phyloP scores from a whole-genome alignment of 2,329 filamentous ascomycete genomes.

The Karstenula rhodostoma region DNA sequence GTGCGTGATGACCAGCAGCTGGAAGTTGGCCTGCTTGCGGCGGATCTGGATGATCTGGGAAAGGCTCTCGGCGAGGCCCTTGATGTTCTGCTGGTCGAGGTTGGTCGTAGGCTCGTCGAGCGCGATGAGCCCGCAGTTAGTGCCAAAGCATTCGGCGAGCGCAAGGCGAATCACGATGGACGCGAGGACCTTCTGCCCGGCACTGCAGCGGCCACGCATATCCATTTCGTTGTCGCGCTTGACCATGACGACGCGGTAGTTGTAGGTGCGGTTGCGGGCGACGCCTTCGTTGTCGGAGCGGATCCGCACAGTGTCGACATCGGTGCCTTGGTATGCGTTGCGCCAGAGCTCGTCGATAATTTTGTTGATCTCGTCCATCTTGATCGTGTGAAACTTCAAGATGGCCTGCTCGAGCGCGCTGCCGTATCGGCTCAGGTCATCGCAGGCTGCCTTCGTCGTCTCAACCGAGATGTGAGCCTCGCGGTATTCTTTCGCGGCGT shows the following conservation, averaged over 20 bases:
- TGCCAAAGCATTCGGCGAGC: constrained; percentile 93
- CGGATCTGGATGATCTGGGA: constrained; percentile 86
- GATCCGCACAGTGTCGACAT: constrained; percentile 96
- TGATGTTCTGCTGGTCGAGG: constrained; percentile 93
- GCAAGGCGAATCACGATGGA: constrained; percentile 97
- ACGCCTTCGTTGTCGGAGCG: constrained; percentile 84
- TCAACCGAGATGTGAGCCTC: constrained; percentile 88
- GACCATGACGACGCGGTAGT: constrained; percentile 97
- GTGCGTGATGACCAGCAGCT: constrained; percentile 98
- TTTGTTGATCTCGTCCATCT: constrained; percentile 98
- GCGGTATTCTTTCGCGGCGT: constrained; percentile 81
- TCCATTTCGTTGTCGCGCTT: constrained; percentile 99
- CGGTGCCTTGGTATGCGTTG: constrained; percentile 93
- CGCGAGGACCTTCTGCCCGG: constrained; percentile 94
- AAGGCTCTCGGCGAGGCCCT: constrained; percentile 82
- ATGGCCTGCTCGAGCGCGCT: constrained; percentile 92
- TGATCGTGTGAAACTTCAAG: constrained; percentile 94
- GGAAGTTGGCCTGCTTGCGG: constrained; percentile 90
- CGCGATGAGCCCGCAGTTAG: constrained; percentile 94
- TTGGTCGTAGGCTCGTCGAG: constrained; percentile 98
- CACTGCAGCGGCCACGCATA: constrained; percentile 97
- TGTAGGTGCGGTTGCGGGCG: constrained; percentile 83
- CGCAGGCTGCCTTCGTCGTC: constrained; percentile 91
- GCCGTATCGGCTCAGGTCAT: constrained; percentile 84
- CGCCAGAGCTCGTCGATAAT: constrained; percentile 98